Base-by-base conservation (phyloP, 2,329 filamentous ascomycete genomes). In the Colletotrichum incanum region DNA sequence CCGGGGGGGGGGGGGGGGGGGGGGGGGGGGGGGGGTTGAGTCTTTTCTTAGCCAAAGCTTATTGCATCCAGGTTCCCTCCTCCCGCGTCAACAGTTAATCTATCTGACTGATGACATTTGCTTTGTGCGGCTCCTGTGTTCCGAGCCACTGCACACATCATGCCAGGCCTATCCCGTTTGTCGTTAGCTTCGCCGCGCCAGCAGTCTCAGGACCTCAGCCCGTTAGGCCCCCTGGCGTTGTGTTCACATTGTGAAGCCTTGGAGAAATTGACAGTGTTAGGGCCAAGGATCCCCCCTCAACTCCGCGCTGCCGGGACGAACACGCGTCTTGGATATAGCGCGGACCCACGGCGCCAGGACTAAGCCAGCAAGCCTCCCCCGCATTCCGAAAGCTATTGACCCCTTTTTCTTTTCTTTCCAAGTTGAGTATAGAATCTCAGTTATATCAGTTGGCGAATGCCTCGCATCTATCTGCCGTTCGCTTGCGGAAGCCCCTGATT, bases 271-370 rank as follows among this genome's bases (percentile, higher is more conserved):
- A 34, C 23, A 20, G 43, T 28, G n/a, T n/a, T 41, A 9, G 18
- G n/a, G 18, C 41, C 34, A 18, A 5, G 65, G 65, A 50, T 54
- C 11, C n/a, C 65, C 9, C 39, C 20, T 37, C 34, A 23, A 56
- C 41, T 37, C 69, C 59, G 39, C 52, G 52, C 26, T 54, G 66
- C 69, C 59, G 65, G 69, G 59, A 68, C 58, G 20, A 60, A 59
- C 28, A 69, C 52, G 65, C 59, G 69, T 72, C 54, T 72, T 69
- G 54, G 28, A 72, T 60, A 68, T 55, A 72, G 65, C 69, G 52
- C 52, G 14, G 69, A 18, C 59, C 65, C 65, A 55, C 45, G 37
- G 12, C 52, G 3, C 23, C 52, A 58, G 18, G 55, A 26, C 41
- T 64, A 31, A 67, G 49, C 20, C 49, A 49, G 9, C 26, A 28